phyloP scores from a whole-genome alignment of 139 green algal species.

The Axilococcus clingmanii region DNA sequence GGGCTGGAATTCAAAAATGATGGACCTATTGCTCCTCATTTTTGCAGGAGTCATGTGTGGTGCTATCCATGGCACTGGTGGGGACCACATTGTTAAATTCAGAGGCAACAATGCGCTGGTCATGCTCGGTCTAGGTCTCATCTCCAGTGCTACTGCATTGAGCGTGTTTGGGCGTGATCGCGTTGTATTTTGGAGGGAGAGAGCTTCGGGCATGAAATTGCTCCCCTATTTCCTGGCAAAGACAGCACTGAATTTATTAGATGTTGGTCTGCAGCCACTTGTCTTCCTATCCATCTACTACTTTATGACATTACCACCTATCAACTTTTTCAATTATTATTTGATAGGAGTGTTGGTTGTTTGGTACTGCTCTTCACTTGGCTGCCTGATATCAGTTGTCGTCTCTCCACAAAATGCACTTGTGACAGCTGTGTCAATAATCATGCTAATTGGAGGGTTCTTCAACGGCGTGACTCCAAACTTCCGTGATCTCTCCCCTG shows the following conservation, averaged over 20 bases:
- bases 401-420: slow-evolving; percentile 21
- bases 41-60: slow-evolving; percentile 26
- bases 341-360: slow-evolving; percentile 28
- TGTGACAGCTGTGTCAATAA: slow-evolving; percentile 27
- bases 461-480: slow-evolving; percentile 38
- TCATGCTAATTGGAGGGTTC: slow-evolving; percentile 35
- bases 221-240: slow-evolving; percentile 41
- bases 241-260: slow-evolving; percentile 22
- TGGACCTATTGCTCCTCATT: slow-evolving; percentile 34
- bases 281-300: slow-evolving; percentile 45
- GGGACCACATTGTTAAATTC: slow-evolving; percentile 22
- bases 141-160: slow-evolving; percentile 25
- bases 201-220: slow-evolving; percentile 19
- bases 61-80: slow-evolving; percentile 31
- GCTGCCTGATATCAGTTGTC: slow-evolving; percentile 8
- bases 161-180: slow-evolving; percentile 37
- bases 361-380: slow-evolving; percentile 23
- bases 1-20: slow-evolving; percentile 28
- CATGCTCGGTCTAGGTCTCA: slow-evolving; percentile 32
- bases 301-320: slow-evolving; percentile 34
- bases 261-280: slow-evolving; percentile 31
- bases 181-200: slow-evolving; percentile 41
- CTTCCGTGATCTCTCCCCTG: slow-evolving; percentile 15
- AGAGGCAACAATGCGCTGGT: slow-evolving; percentile 22
- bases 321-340: slow-evolving; percentile 29